phyloP scores from a whole-genome alignment of 768 basidiomycete genomes.

The Boletus edulis region DNA sequence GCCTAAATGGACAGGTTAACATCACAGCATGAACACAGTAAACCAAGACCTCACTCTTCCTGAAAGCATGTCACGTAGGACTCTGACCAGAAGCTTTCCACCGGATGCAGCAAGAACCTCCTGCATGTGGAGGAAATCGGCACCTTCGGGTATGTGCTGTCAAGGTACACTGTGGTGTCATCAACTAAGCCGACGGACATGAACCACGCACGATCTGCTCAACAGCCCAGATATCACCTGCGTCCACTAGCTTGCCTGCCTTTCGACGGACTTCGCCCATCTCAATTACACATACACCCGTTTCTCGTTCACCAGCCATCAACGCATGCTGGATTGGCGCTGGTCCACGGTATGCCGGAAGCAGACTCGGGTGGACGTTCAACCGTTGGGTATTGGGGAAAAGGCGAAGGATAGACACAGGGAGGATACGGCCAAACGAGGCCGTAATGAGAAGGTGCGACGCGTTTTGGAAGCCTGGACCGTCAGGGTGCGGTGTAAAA shows the following conservation, averaged over 20 bases:
- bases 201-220: constrained; percentile 48
- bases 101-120: constrained; percentile 60
- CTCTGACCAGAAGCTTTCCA: constrained; percentile 67
- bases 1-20: constrained; percentile 38
- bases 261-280: constrained; percentile 57
- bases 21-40: neutral
- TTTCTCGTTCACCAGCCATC: constrained; percentile 60
- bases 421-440: constrained; percentile 87
- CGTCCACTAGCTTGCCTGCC: constrained; percentile 64
- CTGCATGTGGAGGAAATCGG: constrained; percentile 55
- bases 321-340: constrained; percentile 88
- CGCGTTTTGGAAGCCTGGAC: constrained; percentile 21
- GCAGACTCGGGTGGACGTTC: constrained; percentile 87
- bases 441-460: constrained; percentile 77
- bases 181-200: neutral
- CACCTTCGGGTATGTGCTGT: constrained; percentile 52
- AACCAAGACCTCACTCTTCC: constrained; percentile 44
- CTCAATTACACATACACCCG: constrained; percentile 79
- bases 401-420: constrained; percentile 52
- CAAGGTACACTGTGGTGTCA: neutral
- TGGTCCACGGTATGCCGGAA: constrained; percentile 86
- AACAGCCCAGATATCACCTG: constrained; percentile 66
- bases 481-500: constrained; percentile 22
- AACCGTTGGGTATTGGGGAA: constrained; percentile 62
- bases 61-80: constrained; percentile 59